Conservation (phyloP, 257 asterid genomes). For the Avicennia marina region DNA sequence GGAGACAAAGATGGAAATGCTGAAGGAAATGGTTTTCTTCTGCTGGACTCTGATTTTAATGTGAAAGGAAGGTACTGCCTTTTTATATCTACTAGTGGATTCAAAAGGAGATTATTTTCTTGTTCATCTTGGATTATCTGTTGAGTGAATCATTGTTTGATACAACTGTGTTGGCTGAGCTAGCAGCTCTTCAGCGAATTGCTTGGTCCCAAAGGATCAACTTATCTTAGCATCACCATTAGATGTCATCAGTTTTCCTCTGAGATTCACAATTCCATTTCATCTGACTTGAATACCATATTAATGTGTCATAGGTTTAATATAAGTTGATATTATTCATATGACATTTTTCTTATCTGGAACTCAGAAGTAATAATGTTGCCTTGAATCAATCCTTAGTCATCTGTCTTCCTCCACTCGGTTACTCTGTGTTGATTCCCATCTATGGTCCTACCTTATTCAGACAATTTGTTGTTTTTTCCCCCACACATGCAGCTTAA, state of each 20-base stretch:
- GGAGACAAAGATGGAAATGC: constrained; percentile 98
- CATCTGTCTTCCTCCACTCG: too few species aligned
- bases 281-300: not conserved
- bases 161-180: too few species aligned
- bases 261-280: too few species aligned
- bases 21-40: constrained; percentile 87
- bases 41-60: constrained; percentile 81
- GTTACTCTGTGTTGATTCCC: too few species aligned
- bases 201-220: too few species aligned
- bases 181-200: too few species aligned
- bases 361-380: not conserved
- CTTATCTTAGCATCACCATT: too few species aligned
- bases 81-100: not conserved
- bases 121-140: not conserved
- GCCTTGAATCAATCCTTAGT: not conserved
- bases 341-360: not conserved
- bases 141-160: not conserved
- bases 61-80: constrained; percentile 86
- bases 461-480: too few species aligned
- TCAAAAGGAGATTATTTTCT: not conserved
- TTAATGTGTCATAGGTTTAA: not conserved
- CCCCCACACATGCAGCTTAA: too few species aligned
- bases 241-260: too few species aligned
- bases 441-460: too few species aligned
- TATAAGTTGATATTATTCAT: too few species aligned